A percentile compares a stretch with the other conserved stretches of the same genome.
These are phyloP conservation scores for Phytophthora capsici DNA, from an alignment of 352 stramenopile species.

Conservation along the genomic window DNA sequence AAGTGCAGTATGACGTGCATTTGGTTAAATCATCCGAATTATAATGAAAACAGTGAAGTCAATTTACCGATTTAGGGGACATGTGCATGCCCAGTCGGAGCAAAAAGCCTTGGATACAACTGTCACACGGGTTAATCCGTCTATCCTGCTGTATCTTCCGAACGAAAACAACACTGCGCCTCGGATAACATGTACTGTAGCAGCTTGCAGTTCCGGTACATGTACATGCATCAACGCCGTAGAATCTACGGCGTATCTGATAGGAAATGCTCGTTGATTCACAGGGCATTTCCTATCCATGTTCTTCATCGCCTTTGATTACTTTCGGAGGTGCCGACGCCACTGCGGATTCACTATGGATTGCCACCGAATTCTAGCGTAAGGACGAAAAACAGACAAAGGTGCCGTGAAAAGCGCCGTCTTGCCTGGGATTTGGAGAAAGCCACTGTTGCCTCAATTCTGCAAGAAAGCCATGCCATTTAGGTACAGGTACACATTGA, in stretches of 20 bases:
- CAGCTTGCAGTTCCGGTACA: too few species aligned
- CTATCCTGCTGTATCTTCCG: constrained; percentile 3
- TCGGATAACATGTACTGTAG: too few species aligned
- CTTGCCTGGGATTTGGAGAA: constrained; percentile 24
- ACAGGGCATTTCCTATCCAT: too few species aligned
- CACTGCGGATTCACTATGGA: constrained; percentile 6
- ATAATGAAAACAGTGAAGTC: too few species aligned
- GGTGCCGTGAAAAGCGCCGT: constrained; percentile 1
- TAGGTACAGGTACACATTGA: constrained; percentile 10
- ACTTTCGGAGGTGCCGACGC: not conserved
- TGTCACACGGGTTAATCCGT: constrained; percentile 1
- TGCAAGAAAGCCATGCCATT: constrained; percentile 5
- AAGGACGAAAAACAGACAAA: constrained; percentile 12
- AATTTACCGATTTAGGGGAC: too few species aligned
- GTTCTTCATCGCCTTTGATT: constrained; percentile 1
- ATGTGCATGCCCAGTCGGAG: too few species aligned
- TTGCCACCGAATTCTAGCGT: constrained; percentile 19
- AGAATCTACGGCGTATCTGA: too few species aligned
- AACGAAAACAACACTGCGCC: not conserved
- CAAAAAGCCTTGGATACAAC: too few species aligned
- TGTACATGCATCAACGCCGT: too few species aligned
- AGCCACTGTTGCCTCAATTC: constrained; percentile 2
- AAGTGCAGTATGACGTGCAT: too few species aligned
- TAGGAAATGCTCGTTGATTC: too few species aligned
- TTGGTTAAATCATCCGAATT: too few species aligned